Evolutionary conservation across 1,284 basidiomycete species (phyloP), one percentile per base, ranked within the genome.

Genomic region (Chalciporus sp.): DNA sequence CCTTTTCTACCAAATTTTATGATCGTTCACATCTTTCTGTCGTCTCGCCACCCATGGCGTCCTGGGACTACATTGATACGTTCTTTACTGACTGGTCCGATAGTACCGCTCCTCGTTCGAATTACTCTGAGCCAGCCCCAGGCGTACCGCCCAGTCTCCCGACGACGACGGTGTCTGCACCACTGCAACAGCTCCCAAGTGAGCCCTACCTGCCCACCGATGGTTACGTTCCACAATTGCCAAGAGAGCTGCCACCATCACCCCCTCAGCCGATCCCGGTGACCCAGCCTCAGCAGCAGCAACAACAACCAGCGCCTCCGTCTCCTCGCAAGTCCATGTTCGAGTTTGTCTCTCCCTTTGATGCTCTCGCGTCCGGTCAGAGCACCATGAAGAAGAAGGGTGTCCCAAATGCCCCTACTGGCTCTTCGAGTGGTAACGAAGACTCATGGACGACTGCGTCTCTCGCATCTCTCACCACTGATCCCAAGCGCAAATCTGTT

Each of bases 341-440:
- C 62, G 88, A 91, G 47, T 92, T 90, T 58, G 78, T 87, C 52
- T 91, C 89, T 51, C 86, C 90, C 4, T 92, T 92, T 61, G 90
- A 92, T 62, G 88, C 88, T 12, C 77, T 92, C 28, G 68, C 73
- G 27, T 74, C 80, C 7, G 68, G 76, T 16, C 63, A 78, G 20
- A 64, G 74, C 7, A 59, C 73, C 8, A 68, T 80, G 50, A 85
- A 84, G 75, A 86, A 86, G 67, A 90, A 88, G 68, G 79, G 84
- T 12, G 76, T 77, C 4, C 79, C 81, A 12, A 57, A 73, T 23
- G 75, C 76, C 41, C 68, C 73, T 4, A 55, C 76, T 1, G 71
- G 71, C 43, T 61, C 74, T 11, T 75, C 79, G 19, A 79, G 75
- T 57, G 70, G 71, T 49, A 79, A 74, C 53, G 86, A 88, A 40